Evolutionary conservation across 208 protist genomes (phyloP).

Genomic region (Tritrichomonas musculus): DNA sequence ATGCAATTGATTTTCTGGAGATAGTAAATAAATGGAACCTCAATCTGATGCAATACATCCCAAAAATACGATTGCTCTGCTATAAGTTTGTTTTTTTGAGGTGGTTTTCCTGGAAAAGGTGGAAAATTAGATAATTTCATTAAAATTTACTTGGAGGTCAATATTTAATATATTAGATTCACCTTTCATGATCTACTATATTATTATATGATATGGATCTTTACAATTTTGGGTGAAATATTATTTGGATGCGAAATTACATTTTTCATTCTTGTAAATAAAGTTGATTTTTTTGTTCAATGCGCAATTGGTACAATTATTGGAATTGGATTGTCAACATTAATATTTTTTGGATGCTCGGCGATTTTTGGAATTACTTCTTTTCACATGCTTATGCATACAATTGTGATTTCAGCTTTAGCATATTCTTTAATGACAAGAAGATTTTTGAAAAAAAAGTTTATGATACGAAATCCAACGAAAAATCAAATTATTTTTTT

Average conservation of each 20-base stretch:
- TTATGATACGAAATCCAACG: background rate
- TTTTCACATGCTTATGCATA: background rate
- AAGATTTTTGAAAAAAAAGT: background rate
- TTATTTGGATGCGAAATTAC: no score
- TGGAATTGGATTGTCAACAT: conserved; percentile 7
- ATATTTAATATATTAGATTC: no score
- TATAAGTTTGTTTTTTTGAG: background rate
- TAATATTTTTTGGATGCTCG: background rate
- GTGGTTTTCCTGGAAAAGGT: no score
- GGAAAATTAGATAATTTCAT: no score
- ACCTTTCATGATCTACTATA: no score
- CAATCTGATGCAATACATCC: background rate
- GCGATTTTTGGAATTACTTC: background rate
- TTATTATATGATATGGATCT: no score
- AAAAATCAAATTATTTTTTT: background rate
- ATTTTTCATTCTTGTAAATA: no score
- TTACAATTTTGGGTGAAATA: no score
- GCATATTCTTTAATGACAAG: background rate
- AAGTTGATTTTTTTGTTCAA: no score
- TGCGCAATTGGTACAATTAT: background rate
- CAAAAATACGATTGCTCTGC: background rate
- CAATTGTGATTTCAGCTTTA: background rate
- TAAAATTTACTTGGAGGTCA: no score
- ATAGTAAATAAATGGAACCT: background rate
- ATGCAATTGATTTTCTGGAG: background rate